phyloP scores from a whole-genome alignment of 257 asterid genomes.

The Parsonsia alboflavescens region DNA sequence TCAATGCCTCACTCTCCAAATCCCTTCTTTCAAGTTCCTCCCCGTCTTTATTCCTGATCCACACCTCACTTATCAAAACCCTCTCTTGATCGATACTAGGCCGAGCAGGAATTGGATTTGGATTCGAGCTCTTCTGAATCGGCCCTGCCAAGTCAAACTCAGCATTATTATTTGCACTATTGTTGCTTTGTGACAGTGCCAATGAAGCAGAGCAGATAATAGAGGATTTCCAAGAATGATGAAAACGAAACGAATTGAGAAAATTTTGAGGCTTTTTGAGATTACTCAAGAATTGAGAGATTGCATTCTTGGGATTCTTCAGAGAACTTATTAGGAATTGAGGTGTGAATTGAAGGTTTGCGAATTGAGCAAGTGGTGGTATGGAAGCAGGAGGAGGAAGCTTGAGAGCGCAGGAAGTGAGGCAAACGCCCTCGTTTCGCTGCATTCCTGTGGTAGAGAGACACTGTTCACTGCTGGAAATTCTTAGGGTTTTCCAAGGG shows the following conservation, averaged over 20 bases:
- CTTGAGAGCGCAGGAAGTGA: slow-evolving; percentile 56
- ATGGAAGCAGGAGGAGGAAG: slow-evolving; percentile 34
- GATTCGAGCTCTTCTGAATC: slow-evolving; percentile 36
- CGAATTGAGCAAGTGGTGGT: slow-evolving; percentile 14
- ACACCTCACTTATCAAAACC: slow-evolving; percentile 83
- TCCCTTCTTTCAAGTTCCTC: slow-evolving; percentile 92
- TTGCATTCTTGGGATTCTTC: slow-evolving; percentile 18
- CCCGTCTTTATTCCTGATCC: slow-evolving; percentile 89
- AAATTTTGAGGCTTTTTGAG: slow-evolving; percentile 17
- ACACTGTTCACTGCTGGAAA: not conserved
- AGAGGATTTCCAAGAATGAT: slow-evolving; percentile 30
- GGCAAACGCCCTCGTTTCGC: slow-evolving; percentile 45
- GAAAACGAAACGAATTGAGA: slow-evolving; percentile 21
- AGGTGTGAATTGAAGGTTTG: slow-evolving; percentile 26
- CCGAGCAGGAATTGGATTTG: slow-evolving; percentile 27
- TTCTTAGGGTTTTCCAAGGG: slow-evolving; percentile 14
- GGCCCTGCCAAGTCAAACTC: slow-evolving; percentile 34
- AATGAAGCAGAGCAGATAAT: slow-evolving; percentile 69
- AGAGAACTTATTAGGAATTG: slow-evolving; percentile 18
- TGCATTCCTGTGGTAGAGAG: slow-evolving; percentile 37
- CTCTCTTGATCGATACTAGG: slow-evolving; percentile 69
- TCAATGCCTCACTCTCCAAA: slow-evolving; percentile 75
- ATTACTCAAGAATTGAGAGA: slow-evolving; percentile 10
- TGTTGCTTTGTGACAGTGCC: slow-evolving; percentile 24
- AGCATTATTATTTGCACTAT: slow-evolving; percentile 10